These are phyloP conservation scores for Chytriomyces hyalinus DNA, from an alignment of 192 early-diverging fungal species.

Conservation along the genomic window DNA sequence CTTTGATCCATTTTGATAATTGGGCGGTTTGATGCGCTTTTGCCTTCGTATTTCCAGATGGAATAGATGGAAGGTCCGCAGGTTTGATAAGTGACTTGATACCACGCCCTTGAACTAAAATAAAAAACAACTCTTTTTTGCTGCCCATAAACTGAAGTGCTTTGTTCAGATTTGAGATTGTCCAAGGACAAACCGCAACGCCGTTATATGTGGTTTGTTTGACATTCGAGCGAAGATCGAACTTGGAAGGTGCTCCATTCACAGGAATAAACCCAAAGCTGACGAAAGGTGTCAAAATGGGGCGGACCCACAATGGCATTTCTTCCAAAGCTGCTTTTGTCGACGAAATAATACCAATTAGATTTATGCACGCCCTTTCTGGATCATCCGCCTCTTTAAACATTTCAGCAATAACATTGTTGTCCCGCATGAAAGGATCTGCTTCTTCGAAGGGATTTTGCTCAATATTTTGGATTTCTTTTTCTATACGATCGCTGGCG, in stretches of 20 bases:
- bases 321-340: conserved; percentile 7
- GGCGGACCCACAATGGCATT: conserved; percentile 17
- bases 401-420: neutral
- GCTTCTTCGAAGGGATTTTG: neutral
- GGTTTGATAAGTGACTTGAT: conserved; percentile 21
- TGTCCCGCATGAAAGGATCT: conserved; percentile 16
- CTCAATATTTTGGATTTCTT: too few relatives aligned
- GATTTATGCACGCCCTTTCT: neutral
- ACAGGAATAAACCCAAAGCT: conserved; percentile 20
- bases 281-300: conserved; percentile 10
- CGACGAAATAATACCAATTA: neutral
- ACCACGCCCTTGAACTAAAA: conserved; percentile 10
- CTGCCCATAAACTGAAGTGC: neutral
- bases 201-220: conserved; percentile 18
- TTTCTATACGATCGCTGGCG: conserved; percentile 14
- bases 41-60: neutral
- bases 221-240: neutral
- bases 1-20: conserved; percentile 15
- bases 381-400: conserved; percentile 10
- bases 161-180: conserved; percentile 12
- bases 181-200: conserved; percentile 17
- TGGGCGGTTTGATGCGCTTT: neutral
- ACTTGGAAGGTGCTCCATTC: neutral
- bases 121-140: neutral
- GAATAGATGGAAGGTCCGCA: conserved; percentile 12